Conservation (phyloP, 202 grass and related monocot genomes). For the Schoenoplectus triqueter region DNA sequence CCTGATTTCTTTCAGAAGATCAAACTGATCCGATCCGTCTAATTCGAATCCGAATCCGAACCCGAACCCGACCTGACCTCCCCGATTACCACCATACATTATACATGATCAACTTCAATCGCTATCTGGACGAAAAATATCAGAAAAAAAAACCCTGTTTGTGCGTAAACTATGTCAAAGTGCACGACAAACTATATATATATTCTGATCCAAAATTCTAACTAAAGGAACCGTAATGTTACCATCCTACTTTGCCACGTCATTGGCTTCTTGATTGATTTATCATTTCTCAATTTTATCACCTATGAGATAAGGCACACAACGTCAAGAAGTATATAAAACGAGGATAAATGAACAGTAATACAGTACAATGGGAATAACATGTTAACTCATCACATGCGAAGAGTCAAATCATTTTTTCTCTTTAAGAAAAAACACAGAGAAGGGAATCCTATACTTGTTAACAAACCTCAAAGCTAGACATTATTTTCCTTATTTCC, state of each 20-base stretch:
- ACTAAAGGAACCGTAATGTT: neutral
- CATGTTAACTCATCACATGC: neutral
- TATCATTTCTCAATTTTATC: constrained; percentile 5
- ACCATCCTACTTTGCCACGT: neutral
- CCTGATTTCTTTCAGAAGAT: too few species aligned
- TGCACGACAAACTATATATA: neutral
- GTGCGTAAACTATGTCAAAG: neutral
- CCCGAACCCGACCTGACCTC: too few species aligned
- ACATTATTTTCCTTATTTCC: neutral
- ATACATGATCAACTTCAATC: too few species aligned
- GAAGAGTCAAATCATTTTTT: neutral
- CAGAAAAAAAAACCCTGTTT: too few species aligned
- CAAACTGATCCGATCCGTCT: too few species aligned
- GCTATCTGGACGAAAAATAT: too few species aligned
- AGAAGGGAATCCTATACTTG: neutral
- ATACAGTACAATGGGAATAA: neutral
- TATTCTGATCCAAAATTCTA: neutral
- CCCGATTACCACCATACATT: too few species aligned
- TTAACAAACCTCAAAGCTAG: neutral
- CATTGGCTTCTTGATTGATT: neutral
- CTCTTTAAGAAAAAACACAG: too few species aligned
- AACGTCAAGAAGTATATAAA: neutral
- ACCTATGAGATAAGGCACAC: constrained; percentile 5
- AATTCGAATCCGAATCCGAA: too few species aligned
- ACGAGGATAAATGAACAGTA: neutral